Evolutionary conservation across 345 rosid genomes (phyloP), one percentile per base, ranked within the genome.

Genomic region (Cardamine resedifolia): DNA sequence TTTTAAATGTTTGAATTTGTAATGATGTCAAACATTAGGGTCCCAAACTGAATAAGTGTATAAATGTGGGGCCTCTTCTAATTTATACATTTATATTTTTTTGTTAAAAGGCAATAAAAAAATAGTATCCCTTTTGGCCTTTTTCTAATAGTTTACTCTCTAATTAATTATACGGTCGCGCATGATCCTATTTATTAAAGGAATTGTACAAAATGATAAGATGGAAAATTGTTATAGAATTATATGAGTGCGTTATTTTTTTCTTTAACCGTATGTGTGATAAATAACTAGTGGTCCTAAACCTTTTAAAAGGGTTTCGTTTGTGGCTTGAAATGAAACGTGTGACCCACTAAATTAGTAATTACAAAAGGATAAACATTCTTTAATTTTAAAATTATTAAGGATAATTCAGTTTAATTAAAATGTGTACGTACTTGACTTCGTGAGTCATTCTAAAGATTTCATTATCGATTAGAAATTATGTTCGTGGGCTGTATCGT

Each of bases 21-120:
- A 55, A 68, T 75, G 70, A 69, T 75, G 16, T 44, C 18, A 75
- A 75, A 68, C 70, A 75, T 53, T 34, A 75, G 74, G 73, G 74
- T 52, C 79, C 74, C 79, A 68, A 62, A 44, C n/a, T 53, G 51
- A 75, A 62, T 34, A 61, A 44, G 31, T 47, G 36, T 33, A 26
- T 4, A 74, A 18, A 30, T 30, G 31, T 51, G 73, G 21, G n/a
- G n/a, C n/a, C n/a, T n/a, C n/a, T n/a, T n/a, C n/a, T n/a, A n/a
- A n/a, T n/a, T n/a, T n/a, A n/a, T n/a, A n/a, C n/a, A n/a, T n/a
- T n/a, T n/a, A n/a, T n/a, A n/a, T n/a, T n/a, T n/a, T n/a, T n/a
- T n/a, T n/a, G n/a, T n/a, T n/a, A n/a, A n/a, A n/a, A n/a, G n/a
- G n/a, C n/a, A n/a, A n/a, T n/a, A n/a, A n/a, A n/a, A n/a, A n/a